Evolutionary conservation across 2,329 filamentous ascomycete species (phyloP).

Genomic region (Colletotrichum cordylinicola): DNA sequence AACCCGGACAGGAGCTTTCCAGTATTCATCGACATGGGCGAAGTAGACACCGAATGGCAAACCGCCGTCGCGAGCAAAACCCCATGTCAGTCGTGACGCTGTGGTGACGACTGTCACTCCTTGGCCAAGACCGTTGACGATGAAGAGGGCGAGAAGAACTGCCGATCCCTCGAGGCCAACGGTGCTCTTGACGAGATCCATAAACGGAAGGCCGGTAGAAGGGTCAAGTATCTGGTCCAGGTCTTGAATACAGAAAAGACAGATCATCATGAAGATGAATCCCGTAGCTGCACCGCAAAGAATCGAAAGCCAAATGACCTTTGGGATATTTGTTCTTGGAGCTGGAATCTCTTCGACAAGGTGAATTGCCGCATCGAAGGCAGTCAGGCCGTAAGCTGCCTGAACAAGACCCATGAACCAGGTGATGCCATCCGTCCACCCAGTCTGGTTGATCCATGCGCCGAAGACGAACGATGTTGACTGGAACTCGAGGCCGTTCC

Average conservation of each 20-base stretch:
- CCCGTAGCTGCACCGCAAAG: constrained; percentile 52
- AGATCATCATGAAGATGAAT: constrained; percentile 58
- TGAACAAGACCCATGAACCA: constrained; percentile 65
- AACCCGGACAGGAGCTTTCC: constrained; percentile 58
- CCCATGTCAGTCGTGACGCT: constrained; percentile 57
- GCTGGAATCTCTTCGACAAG: constrained; percentile 63
- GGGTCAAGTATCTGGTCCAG: constrained; percentile 46
- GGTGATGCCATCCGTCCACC: constrained; percentile 61
- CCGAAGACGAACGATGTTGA: constrained; percentile 58
- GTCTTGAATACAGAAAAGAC: constrained; percentile 56
- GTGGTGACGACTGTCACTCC: constrained; percentile 57
- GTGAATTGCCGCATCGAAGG: constrained; percentile 65
- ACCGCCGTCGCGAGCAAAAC: constrained; percentile 58
- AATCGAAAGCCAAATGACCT: constrained; percentile 58
- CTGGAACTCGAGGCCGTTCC: constrained; percentile 49
- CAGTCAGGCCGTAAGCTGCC: constrained; percentile 60
- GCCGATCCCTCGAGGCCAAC: constrained; percentile 46
- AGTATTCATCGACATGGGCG: constrained; percentile 46
- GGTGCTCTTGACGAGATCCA: constrained; percentile 49
- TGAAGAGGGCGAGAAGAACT: constrained; percentile 55
- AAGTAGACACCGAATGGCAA: constrained; percentile 51
- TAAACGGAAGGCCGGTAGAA: constrained; percentile 49
- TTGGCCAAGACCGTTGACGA: constrained; percentile 61
- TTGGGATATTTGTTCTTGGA: constrained; percentile 55
- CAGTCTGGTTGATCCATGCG: constrained; percentile 53